phyloP scores from a whole-genome alignment of 305 asterid species.

The Fraxinus paxiana region DNA sequence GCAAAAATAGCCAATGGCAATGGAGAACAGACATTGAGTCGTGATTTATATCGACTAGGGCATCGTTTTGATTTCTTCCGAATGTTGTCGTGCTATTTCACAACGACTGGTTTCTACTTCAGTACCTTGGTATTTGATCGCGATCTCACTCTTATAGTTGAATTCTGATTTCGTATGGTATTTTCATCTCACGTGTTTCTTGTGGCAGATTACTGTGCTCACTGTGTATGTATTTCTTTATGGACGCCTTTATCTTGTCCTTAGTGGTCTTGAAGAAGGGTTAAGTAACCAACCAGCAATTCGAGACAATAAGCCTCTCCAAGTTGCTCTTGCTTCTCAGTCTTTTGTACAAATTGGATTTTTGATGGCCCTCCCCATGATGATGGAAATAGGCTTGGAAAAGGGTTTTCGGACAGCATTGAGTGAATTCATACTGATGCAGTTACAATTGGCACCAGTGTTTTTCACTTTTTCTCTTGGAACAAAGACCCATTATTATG shows the following conservation, averaged over 20 bases:
- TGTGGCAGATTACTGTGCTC: conserved; percentile 63
- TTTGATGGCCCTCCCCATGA: conserved; percentile 92
- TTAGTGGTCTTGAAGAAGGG: conserved; percentile 88
- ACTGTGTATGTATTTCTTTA: conserved; percentile 85
- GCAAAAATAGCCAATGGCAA: conserved; percentile 94
- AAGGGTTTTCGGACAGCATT: conserved; percentile 84
- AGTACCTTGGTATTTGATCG: conserved; percentile 47
- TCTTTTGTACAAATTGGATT: conserved; percentile 88
- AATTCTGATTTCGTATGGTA: not conserved
- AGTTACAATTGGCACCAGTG: conserved; percentile 80
- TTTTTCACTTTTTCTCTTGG: conserved; percentile 92
- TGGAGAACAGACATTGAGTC: conserved; percentile 93
- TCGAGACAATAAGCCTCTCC: conserved; percentile 62
- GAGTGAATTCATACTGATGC: conserved; percentile 85
- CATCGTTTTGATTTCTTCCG: conserved; percentile 93
- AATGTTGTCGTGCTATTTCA: conserved; percentile 86
- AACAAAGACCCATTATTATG: conserved; percentile 79
- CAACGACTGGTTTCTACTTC: conserved; percentile 87
- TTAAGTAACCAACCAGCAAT: conserved; percentile 54
- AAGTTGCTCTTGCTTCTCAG: conserved; percentile 87
- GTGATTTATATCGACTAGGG: conserved; percentile 87
- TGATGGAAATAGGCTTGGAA: conserved; percentile 91
- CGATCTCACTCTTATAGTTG: not conserved
- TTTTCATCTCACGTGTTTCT: not conserved
- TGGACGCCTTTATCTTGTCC: conserved; percentile 89